Base-by-base conservation (phyloP, 2,329 filamentous ascomycete genomes). In the Coleophoma eucalyptorum region DNA sequence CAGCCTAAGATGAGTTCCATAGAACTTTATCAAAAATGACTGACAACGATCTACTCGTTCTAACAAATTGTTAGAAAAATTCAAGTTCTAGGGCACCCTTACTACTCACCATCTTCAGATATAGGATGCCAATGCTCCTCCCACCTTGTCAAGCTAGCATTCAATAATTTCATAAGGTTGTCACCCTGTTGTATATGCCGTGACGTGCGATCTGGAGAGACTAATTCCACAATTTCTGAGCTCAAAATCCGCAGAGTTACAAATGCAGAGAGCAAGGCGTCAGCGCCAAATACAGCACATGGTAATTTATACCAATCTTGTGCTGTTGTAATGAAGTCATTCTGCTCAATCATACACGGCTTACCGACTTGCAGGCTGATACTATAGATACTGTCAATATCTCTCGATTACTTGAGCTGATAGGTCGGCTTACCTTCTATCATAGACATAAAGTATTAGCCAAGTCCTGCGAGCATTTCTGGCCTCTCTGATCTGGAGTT, bases 291-390 rank as follows among this genome's bases (percentile, higher is more conserved):
- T 13, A 62, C 61, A 3, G 68, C 67, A 37, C 63, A 50, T 0
- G 51, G 51, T 20, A 67, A 59, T 8, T 55, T 57, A 54, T 67
- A 64, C 70, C 70, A 73, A 12, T 55, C 57, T 16, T 66, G 64
- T 6, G 64, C 57, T n/a, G 67, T 65, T 21, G 65, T 63, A 43
- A 72, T 68, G 44, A 72, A 64, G 15, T 64, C 59, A 38, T 61
- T 67, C 12, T 66, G 59, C 33, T 71, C 68, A 20, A 72, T 70
- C 70, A 73, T 73, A 60, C 65, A 71, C 0, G 71, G 70, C 45
- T 69, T 71, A 4, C 70, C 70, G 1, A 69, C 64, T 51, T 73
- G 70, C 4, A 72, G 49, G 41, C 70, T 72, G 41, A 72, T 65
- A 47, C 70, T 72, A 26, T 35, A 15, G 10, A 2, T 13, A 3